phyloP scores from a whole-genome alignment of 805 yeast genomes.

The Saccharomyces mikatae region DNA sequence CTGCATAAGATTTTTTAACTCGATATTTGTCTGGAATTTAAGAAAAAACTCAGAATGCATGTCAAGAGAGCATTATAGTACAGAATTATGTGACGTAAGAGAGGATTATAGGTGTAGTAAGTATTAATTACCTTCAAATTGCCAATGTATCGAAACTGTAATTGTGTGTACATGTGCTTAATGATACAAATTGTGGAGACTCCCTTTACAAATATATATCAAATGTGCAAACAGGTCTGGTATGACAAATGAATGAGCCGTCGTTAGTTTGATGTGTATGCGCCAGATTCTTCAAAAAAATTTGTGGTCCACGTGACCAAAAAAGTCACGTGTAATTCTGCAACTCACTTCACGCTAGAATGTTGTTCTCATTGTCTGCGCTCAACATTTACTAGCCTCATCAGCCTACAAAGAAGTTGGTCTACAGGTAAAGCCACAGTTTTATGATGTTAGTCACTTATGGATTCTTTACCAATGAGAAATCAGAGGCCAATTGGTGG shows the following conservation, averaged over 20 bases:
- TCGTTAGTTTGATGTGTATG: not conserved
- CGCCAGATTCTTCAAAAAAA: not conserved
- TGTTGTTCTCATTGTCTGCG: not conserved
- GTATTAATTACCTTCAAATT: no score
- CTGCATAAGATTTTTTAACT: no score
- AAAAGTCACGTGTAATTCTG: not conserved
- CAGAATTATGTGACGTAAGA: not conserved
- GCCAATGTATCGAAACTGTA: no score
- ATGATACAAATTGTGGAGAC: no score
- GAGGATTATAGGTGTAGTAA: no score
- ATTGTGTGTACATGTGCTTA: no score
- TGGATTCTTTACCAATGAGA: not conserved
- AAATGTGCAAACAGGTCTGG: no score
- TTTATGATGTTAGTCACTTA: not conserved
- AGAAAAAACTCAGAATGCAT: not conserved
- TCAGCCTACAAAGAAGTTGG: not conserved
- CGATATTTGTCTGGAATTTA: not conserved
- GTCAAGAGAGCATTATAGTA: not conserved
- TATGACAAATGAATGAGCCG: not conserved
- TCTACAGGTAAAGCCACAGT: constrained; percentile 2
- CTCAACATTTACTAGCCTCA: not conserved
- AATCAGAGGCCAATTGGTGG: not conserved
- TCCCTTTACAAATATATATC: no score
- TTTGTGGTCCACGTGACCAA: not conserved
- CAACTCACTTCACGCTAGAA: not conserved